Evolutionary conservation across 352 stramenopile genomes (phyloP), one percentile per base, ranked within the genome.

Genomic region (Pythium guiyangense): DNA sequence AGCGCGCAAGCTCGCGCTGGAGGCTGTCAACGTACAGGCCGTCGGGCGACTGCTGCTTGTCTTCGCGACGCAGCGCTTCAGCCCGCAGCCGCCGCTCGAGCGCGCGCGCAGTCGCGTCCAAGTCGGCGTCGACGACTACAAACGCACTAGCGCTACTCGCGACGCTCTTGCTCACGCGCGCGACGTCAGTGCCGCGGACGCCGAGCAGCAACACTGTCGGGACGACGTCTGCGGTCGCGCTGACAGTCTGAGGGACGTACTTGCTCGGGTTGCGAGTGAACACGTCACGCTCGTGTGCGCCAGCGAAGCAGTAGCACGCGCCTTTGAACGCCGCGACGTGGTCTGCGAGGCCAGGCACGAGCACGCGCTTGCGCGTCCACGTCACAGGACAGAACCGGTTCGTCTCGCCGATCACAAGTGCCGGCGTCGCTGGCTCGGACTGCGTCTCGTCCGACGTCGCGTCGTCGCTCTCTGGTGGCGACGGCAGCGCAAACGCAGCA

Each of bases 361-460:
- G 57, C 1, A 70, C 11, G 0, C 58, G 50, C 49, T 72, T 75
- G 0, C 52, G 66, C n/a, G 27, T 11, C 81, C 77, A 92, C n/a
- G 75, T 69, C 14, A 92, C 81, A 8, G 77, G 60, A 17, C 81
- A 92, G 49, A 80, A 92, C 10, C 67, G 78, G 4, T 59, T 75
- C 22, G 71, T 82, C 48, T 85, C 79, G 6, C 80, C 80, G 17
- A 82, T 69, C 3, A 47, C 22, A 9, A 25, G 12, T 14, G 14
- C 25, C 2, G 22, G 31, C 26, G 59, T 6, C 12, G 31, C 6
- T 37, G 1, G 31, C 31, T 26, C 42, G 1, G 2, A 6, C 17
- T 20, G 18, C 20, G 18, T 10, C 2, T 47, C 42, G 8, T 22
- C 20, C 18, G 22, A 25, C n/a, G n/a, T n/a, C n/a, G n/a, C n/a